phyloP scores from a whole-genome alignment of 129 eudicot species.

The Helichrysum umbraculigerum region DNA sequence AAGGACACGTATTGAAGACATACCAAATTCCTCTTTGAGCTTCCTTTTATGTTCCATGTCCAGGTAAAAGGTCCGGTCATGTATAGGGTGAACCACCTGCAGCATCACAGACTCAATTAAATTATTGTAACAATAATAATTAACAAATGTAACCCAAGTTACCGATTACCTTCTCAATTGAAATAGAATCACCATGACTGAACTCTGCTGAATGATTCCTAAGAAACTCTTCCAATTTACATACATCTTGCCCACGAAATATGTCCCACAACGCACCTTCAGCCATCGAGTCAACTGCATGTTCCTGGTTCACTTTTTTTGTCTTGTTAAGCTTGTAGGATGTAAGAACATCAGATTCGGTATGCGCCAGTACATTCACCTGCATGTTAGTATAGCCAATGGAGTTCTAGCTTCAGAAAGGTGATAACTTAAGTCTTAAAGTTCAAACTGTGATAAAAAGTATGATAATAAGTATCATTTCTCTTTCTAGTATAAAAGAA shows the following conservation, averaged over 20 bases:
- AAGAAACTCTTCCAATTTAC: constrained; percentile 40
- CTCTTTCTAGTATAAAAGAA: background rate
- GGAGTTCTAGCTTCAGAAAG: background rate
- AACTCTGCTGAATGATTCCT: constrained; percentile 38
- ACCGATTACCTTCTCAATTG: constrained; percentile 35
- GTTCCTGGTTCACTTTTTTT: constrained; percentile 21
- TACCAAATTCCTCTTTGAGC: constrained; percentile 59
- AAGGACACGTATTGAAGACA: background rate
- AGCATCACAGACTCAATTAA: constrained; percentile 4
- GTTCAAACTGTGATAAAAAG: background rate
- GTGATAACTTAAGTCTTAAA: constrained; percentile 8
- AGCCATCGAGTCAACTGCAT: constrained; percentile 15
- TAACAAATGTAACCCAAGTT: constrained; percentile 6
- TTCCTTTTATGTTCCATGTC: constrained; percentile 46
- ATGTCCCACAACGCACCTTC: constrained; percentile 64
- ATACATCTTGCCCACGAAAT: constrained; percentile 46
- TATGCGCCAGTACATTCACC: constrained; percentile 57
- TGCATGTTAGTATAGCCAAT: constrained; percentile 20
- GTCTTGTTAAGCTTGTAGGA: constrained; percentile 8
- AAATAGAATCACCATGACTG: constrained; percentile 34
- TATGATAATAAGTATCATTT: background rate
- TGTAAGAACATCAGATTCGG: constrained; percentile 19
- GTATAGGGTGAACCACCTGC: constrained; percentile 61
- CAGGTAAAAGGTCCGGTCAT: constrained; percentile 52
- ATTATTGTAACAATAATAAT: background rate